These are phyloP conservation scores for Sporisorium exsertum DNA, from an alignment of 1,284 basidiomycete species.

Conservation along the genomic window DNA sequence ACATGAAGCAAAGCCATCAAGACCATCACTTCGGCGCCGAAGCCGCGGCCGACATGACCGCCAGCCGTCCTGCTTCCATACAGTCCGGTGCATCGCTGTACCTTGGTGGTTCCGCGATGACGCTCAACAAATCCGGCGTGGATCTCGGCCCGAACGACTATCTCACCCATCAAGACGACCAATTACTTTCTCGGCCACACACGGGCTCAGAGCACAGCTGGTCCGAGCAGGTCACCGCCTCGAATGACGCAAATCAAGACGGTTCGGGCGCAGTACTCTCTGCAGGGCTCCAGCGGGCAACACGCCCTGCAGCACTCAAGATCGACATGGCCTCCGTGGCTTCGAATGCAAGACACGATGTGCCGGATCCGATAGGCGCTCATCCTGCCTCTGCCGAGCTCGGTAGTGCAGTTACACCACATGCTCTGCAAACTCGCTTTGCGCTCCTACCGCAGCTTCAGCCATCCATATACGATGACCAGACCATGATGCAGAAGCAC, in stretches of 20 bases:
- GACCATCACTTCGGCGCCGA: not conserved
- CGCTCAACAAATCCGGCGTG: constrained; percentile 10
- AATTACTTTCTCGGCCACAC: constrained; percentile 22
- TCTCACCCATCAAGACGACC: constrained; percentile 12
- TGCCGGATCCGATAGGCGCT: not conserved
- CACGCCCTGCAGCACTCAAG: constrained; percentile 42
- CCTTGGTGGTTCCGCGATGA: constrained; percentile 11
- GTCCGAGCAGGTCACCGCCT: constrained; percentile 12
- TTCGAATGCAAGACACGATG: constrained; percentile 3
- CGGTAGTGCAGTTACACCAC: constrained; percentile 20
- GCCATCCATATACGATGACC: constrained; percentile 27
- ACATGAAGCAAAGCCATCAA: constrained; percentile 5
- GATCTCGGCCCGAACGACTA: constrained; percentile 7
- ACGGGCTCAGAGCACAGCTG: constrained; percentile 38
- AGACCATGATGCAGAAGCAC: constrained; percentile 20
- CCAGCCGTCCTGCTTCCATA: not conserved
- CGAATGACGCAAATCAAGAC: constrained; percentile 1
- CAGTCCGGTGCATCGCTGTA: constrained; percentile 13
- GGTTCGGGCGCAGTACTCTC: constrained; percentile 4
- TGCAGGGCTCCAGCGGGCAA: constrained; percentile 18
- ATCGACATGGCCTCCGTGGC: constrained; percentile 32
- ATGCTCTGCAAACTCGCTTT: constrained; percentile 39
- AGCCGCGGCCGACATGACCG: not conserved
- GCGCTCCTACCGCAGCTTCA: constrained; percentile 40
- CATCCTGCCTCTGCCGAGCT: constrained; percentile 20